phyloP scores from a whole-genome alignment of 768 basidiomycete species.

The Xerocomus spinulosus region DNA sequence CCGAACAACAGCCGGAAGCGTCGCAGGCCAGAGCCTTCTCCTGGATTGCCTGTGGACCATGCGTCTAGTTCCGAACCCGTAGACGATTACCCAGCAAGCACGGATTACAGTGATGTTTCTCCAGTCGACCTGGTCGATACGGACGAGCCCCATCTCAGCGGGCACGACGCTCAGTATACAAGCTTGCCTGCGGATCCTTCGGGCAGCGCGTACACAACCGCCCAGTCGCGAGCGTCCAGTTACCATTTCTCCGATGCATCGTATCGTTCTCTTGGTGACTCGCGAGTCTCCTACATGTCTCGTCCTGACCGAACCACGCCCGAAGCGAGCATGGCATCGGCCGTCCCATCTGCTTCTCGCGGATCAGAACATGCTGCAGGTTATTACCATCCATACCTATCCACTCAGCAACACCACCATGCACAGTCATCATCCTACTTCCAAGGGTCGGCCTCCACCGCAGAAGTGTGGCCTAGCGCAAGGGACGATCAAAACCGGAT shows the following conservation, averaged over 20 bases:
- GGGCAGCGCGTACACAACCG: constrained; percentile 8
- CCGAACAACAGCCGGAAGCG: constrained; percentile 83
- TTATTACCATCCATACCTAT: constrained; percentile 26
- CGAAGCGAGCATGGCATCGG: constrained; percentile 18
- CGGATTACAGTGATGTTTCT: constrained; percentile 38
- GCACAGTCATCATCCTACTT: constrained; percentile 24
- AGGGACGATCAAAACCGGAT: constrained; percentile 22
- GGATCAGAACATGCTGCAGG: constrained; percentile 21
- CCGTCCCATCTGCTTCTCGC: constrained; percentile 22
- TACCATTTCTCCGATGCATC: constrained; percentile 24
- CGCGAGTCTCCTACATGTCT: constrained; percentile 24
- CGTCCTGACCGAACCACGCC: constrained; percentile 26
- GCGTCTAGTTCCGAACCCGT: constrained; percentile 29
- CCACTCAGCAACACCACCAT: constrained; percentile 23
- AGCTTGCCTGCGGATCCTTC: constrained; percentile 21
- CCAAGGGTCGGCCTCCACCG: constrained; percentile 12
- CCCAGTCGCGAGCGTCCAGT: constrained; percentile 17
- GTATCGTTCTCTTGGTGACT: constrained; percentile 26
- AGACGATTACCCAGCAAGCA: constrained; percentile 27
- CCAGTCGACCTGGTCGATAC: constrained; percentile 32
- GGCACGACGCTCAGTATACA: constrained; percentile 20
- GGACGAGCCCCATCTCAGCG: constrained; percentile 17
- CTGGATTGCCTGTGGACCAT: constrained; percentile 28
- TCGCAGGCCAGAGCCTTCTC: constrained; percentile 37
- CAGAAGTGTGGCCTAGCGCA: constrained; percentile 19